A percentile compares a stretch with the other conserved stretches of the same genome.
These are phyloP conservation scores for Plasmodium inui DNA, from an alignment of 169 alveolate species.

Conservation along the genomic window DNA sequence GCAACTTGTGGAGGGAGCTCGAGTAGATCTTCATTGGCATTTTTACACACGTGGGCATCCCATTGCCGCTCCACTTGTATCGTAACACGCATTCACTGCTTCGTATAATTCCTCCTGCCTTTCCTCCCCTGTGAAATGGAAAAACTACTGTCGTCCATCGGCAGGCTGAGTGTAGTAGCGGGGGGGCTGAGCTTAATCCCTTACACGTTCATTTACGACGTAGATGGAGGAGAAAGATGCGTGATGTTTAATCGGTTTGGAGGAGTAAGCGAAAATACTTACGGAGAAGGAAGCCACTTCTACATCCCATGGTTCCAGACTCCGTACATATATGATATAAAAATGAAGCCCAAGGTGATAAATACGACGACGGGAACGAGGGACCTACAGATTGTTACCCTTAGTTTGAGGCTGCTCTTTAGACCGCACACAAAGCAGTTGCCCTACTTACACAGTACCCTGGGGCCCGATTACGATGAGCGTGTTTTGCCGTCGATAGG, in stretches of 20 bases:
- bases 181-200: conserved; percentile 89
- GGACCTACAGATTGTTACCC: conserved; percentile 95
- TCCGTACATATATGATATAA: conserved; percentile 92
- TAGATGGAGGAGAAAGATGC: conserved; percentile 97
- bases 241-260: conserved; percentile 95
- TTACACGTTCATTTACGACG: conserved; percentile 88
- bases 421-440: conserved; percentile 93
- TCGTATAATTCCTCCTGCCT: background rate
- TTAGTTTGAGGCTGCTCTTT: conserved; percentile 93
- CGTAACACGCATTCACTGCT: no score
- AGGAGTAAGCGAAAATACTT: conserved; percentile 90
- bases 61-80: background rate
- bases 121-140: conserved; percentile 80
- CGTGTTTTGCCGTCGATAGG: conserved; percentile 98
- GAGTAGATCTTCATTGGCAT: background rate
- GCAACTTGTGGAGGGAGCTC: background rate
- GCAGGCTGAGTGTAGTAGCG: conserved; percentile 84
- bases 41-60: background rate
- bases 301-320: conserved; percentile 93
- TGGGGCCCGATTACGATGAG: conserved; percentile 98
- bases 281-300: conserved; percentile 95
- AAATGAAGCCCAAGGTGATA: conserved; percentile 93
- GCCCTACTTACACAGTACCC: conserved; percentile 93
- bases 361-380: conserved; percentile 94
- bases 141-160: conserved; percentile 80